Evolutionary conservation across 148 eudicot species (phyloP).

Genomic region (Arbutus unedo): DNA sequence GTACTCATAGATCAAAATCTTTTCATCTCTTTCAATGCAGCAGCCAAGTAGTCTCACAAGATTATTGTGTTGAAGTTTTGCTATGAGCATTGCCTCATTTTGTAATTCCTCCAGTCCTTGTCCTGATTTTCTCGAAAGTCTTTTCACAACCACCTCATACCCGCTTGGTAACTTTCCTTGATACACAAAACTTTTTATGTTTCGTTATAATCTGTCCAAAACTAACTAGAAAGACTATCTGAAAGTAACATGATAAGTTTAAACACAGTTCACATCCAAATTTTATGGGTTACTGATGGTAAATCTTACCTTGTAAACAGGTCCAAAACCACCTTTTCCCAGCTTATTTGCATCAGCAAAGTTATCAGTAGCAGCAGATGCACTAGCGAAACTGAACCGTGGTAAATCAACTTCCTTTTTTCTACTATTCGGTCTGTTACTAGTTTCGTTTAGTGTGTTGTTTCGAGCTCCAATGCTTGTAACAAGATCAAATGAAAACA

Average conservation of each 20-base stretch:
- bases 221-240: background rate
- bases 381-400: background rate
- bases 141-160: slow-evolving; percentile 1
- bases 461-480: background rate
- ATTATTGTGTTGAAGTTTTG: slow-evolving; percentile 13
- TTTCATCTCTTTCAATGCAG: slow-evolving; percentile 12
- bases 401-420: slow-evolving; percentile 9
- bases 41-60: slow-evolving; percentile 12
- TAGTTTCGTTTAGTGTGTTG: background rate
- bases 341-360: slow-evolving; percentile 9
- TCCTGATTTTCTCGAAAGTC: slow-evolving; percentile 8
- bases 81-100: background rate
- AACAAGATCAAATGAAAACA: background rate
- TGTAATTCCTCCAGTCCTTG: slow-evolving; percentile 14
- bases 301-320: background rate
- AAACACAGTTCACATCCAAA: too few species aligned
- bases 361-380: background rate
- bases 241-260: background rate
- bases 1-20: background rate
- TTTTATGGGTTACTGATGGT: background rate
- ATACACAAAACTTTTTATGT: background rate
- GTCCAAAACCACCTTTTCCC: slow-evolving; percentile 12
- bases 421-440: background rate
- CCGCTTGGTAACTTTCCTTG: background rate
- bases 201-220: background rate